Conservation (phyloP, 176 grass and related monocot species). For the Cymbopogon citratus region DNA sequence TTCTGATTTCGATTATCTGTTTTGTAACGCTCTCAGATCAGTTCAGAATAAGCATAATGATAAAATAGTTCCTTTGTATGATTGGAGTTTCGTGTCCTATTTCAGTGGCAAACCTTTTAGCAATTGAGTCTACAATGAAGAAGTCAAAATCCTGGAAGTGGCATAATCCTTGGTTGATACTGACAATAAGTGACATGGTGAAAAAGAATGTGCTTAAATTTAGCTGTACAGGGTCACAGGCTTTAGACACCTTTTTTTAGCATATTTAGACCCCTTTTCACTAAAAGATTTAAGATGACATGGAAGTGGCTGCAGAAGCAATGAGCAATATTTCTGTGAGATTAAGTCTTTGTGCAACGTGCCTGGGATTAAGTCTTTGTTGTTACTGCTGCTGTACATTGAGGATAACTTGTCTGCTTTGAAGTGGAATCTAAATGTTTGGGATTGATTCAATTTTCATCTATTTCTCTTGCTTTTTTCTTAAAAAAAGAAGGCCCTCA, state of each 20-base stretch:
- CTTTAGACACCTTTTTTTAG: too few species aligned
- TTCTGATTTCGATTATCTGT: neutral
- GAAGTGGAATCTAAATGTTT: neutral
- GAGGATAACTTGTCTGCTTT: neutral
- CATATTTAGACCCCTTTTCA: too few species aligned
- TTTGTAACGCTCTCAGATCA: neutral
- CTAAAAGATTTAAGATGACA: too few species aligned
- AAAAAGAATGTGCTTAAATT: too few species aligned
- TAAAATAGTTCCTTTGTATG: neutral
- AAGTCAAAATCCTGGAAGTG: too few species aligned
- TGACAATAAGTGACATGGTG: too few species aligned
- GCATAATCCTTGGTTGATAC: too few species aligned
- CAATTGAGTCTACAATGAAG: too few species aligned
- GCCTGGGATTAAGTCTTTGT: neutral
- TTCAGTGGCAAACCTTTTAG: neutral
- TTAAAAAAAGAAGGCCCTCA: neutral
- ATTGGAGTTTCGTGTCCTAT: neutral
- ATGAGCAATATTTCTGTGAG: too few species aligned
- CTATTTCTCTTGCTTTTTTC: neutral
- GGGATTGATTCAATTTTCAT: neutral
- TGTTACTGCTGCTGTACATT: neutral
- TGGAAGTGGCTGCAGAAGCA: too few species aligned
- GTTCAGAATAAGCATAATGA: neutral
- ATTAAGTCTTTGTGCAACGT: too few species aligned
- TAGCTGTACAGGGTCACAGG: too few species aligned